Evolutionary conservation across 495 filamentous ascomycete species (phyloP).

Genomic region (Aspergillus cavernicola): DNA sequence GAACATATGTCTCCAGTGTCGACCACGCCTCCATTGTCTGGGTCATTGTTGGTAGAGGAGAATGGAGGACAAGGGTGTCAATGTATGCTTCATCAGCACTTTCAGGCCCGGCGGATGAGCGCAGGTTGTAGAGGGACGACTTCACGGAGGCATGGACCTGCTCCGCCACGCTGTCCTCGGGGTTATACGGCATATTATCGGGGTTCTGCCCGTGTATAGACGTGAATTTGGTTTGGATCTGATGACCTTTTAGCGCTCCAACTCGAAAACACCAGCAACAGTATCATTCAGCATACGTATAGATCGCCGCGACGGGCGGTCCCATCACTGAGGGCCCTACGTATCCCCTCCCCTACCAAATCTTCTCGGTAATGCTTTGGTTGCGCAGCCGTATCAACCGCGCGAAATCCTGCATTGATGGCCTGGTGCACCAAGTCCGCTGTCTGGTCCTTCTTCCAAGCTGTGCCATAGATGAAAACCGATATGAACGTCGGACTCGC

Average conservation of each 20-base stretch:
- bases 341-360: slow-evolving; percentile 63
- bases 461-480: slow-evolving; percentile 73
- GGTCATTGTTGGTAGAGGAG: slow-evolving; percentile 53
- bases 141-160: slow-evolving; percentile 64
- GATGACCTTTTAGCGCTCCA: slow-evolving; percentile 8
- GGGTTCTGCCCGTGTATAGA: slow-evolving; percentile 56
- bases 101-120: slow-evolving; percentile 22
- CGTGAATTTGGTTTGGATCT: slow-evolving; percentile 84
- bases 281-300: slow-evolving; percentile 44
- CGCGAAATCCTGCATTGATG: slow-evolving; percentile 66
- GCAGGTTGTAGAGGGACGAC: slow-evolving; percentile 66
- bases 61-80: slow-evolving; percentile 71
- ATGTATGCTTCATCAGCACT: slow-evolving; percentile 54
- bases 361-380: slow-evolving; percentile 75
- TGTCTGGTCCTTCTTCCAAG: slow-evolving; percentile 79
- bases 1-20: slow-evolving; percentile 61
- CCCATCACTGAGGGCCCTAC: slow-evolving; percentile 53
- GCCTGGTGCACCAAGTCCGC: slow-evolving; percentile 65
- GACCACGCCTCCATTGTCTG: slow-evolving; percentile 65
- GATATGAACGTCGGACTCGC: slow-evolving; percentile 38
- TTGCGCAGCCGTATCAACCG: slow-evolving; percentile 75
- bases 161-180: slow-evolving; percentile 45
- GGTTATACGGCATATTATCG: slow-evolving; percentile 57
- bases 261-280: not conserved
- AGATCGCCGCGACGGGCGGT: slow-evolving; percentile 57